A percentile compares a stretch with the other conserved stretches of the same genome.
These are phyloP conservation scores for Proliferodiscus dingleyae DNA, from an alignment of 2,329 filamentous ascomycete genomes.

Conservation along the genomic window DNA sequence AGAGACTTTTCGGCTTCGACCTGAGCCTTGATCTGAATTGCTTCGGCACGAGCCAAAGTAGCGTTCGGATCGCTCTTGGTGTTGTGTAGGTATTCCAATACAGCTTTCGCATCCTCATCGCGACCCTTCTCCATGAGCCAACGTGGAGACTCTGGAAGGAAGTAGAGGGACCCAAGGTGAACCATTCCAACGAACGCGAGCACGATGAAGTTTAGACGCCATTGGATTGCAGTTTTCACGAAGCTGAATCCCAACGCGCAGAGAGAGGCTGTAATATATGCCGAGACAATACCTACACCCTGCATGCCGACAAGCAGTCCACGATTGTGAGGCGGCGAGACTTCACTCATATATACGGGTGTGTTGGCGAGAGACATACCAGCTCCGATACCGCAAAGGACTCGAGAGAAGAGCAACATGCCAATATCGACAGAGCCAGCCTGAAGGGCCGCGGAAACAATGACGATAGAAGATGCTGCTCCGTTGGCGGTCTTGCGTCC, in stretches of 20 bases:
- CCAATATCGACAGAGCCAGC: conserved; percentile 11
- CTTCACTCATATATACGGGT: conserved; percentile 26
- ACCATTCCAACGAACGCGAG: conserved; percentile 13
- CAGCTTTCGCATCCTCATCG: conserved; percentile 48
- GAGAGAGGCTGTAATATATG: conserved; percentile 22
- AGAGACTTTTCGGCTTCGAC: conserved; percentile 19
- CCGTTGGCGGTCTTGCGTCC: conserved; percentile 20
- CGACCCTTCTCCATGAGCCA: conserved; percentile 62
- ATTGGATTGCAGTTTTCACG: conserved; percentile 23
- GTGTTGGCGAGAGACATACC: conserved; percentile 12
- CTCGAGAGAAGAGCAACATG: not conserved
- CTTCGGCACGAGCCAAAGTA: conserved; percentile 26
- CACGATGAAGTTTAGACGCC: conserved; percentile 26
- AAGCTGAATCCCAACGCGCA: conserved; percentile 22
- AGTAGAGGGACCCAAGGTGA: conserved; percentile 25
- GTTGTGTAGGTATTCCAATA: conserved; percentile 46
- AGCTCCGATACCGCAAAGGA: not conserved
- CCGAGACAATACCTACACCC: conserved; percentile 28
- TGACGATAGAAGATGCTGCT: conserved; percentile 14
- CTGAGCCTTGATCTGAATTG: conserved; percentile 28
- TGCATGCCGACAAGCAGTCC: conserved; percentile 30
- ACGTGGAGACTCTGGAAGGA: conserved; percentile 64
- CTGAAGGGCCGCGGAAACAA: conserved; percentile 18
- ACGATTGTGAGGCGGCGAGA: conserved; percentile 27
- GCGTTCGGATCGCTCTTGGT: conserved; percentile 2